Percentiles rank a stretch among this genome's conserved stretches.
These are phyloP conservation scores for Colletotrichum phormii DNA, from an alignment of 2,329 filamentous ascomycete species.

Conservation along the genomic window DNA sequence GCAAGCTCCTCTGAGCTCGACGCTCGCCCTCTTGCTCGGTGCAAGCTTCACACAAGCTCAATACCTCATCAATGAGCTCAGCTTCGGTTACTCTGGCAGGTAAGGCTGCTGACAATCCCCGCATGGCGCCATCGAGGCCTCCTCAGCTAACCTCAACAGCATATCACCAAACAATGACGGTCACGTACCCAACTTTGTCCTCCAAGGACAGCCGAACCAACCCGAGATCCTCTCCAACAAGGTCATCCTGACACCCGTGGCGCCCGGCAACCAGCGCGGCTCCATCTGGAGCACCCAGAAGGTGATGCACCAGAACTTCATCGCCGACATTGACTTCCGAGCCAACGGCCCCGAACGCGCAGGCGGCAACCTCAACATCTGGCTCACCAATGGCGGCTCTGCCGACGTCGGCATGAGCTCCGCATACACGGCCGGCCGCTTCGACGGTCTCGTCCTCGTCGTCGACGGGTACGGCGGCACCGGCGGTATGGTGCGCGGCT, in stretches of 20 bases:
- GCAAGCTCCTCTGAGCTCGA: constrained; percentile 41
- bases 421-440: constrained; percentile 85
- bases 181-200: constrained; percentile 64
- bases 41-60: constrained; percentile 68
- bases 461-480: constrained; percentile 84
- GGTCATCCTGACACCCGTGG: constrained; percentile 88
- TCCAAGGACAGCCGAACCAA: constrained; percentile 65
- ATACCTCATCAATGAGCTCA: constrained; percentile 77
- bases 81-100: constrained; percentile 79
- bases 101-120: constrained; percentile 47
- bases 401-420: constrained; percentile 76
- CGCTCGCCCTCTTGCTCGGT: constrained; percentile 56
- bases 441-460: constrained; percentile 90
- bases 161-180: constrained; percentile 36
- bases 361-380: constrained; percentile 91
- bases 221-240: constrained; percentile 86
- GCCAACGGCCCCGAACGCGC: constrained; percentile 86
- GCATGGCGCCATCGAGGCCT: neutral
- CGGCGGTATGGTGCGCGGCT: constrained; percentile 87
- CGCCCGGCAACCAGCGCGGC: constrained; percentile 86
- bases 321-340: constrained; percentile 87
- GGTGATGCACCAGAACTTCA: constrained; percentile 78
- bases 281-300: constrained; percentile 81
- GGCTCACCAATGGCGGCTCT: constrained; percentile 82
- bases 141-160: constrained; percentile 22